Conservation (phyloP, 345 rosid genomes). For the Pugionium dolabratum region DNA sequence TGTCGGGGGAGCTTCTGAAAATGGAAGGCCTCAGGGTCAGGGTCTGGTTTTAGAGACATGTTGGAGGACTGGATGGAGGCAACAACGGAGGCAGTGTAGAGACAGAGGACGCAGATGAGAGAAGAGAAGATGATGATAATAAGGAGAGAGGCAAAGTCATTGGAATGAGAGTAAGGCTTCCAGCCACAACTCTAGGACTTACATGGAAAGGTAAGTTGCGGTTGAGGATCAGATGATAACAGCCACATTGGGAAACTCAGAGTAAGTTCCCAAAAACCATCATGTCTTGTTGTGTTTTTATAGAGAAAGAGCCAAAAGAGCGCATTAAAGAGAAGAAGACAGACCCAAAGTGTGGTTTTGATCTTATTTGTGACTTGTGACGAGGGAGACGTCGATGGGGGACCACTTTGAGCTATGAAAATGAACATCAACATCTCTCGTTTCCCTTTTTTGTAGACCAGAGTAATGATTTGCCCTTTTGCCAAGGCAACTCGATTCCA, state of each 20-base stretch:
- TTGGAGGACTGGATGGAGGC: constrained; percentile 36
- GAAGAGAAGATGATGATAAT: constrained; percentile 61
- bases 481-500: constrained; percentile 38
- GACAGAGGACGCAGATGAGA: constrained; percentile 54
- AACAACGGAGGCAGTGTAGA: constrained; percentile 69
- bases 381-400: constrained; percentile 27
- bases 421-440: constrained; percentile 12
- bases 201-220: constrained; percentile 31
- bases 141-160: constrained; percentile 47
- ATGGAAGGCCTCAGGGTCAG: constrained; percentile 34
- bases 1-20: constrained; percentile 27
- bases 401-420: constrained; percentile 30
- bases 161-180: constrained; percentile 42
- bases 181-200: constrained; percentile 35
- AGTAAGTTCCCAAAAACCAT: constrained; percentile 12
- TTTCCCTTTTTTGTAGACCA: background rate
- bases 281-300: constrained; percentile 33
- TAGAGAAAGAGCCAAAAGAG: constrained; percentile 15
- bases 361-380: background rate
- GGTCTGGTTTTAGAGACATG: constrained; percentile 31
- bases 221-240: constrained; percentile 35
- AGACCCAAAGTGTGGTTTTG: constrained; percentile 16
- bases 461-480: constrained; percentile 23
- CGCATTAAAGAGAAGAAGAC: constrained; percentile 31
- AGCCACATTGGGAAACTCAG: constrained; percentile 36